phyloP scores from a whole-genome alignment of 2,329 filamentous ascomycete genomes.

The Talaromyces sp. region DNA sequence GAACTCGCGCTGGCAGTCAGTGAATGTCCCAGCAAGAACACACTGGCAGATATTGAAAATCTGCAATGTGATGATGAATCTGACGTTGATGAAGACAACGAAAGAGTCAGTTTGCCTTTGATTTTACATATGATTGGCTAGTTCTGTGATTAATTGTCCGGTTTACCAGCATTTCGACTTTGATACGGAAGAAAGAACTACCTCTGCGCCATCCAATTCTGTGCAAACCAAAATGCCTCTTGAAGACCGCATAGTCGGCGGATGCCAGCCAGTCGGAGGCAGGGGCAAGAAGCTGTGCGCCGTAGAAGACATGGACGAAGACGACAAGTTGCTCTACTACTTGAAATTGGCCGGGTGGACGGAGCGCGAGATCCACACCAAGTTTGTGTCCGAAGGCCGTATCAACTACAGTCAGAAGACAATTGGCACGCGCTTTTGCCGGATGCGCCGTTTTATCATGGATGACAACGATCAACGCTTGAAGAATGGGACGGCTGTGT shows the following conservation, averaged over 20 bases:
- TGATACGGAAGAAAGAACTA: neutral
- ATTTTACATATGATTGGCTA: neutral
- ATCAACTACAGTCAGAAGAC: slow-evolving; percentile 43
- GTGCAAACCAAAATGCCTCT: neutral
- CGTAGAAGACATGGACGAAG: slow-evolving; percentile 37
- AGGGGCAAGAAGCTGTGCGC: slow-evolving; percentile 35
- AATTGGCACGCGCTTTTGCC: slow-evolving; percentile 43
- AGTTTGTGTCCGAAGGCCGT: slow-evolving; percentile 38
- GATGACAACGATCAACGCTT: slow-evolving; percentile 42
- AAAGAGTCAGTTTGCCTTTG: neutral
- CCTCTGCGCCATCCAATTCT: neutral
- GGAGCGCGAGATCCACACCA: slow-evolving; percentile 38
- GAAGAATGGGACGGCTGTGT: slow-evolving; percentile 44
- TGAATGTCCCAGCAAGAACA: neutral
- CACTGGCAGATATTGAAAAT: neutral
- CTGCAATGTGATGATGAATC: neutral
- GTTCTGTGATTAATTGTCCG: neutral
- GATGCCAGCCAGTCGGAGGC: slow-evolving; percentile 35
- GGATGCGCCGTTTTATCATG: slow-evolving; percentile 40
- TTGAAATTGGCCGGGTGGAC: slow-evolving; percentile 30
- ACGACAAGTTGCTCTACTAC: slow-evolving; percentile 38
- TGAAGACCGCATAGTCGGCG: slow-evolving; percentile 47
- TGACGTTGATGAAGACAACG: neutral
- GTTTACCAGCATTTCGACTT: neutral
- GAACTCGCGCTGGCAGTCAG: neutral